A percentile compares a stretch with the other conserved stretches of the same genome.
Evolutionary conservation across 768 basidiomycete species (phyloP).

Genomic region (Boletus sp.): DNA sequence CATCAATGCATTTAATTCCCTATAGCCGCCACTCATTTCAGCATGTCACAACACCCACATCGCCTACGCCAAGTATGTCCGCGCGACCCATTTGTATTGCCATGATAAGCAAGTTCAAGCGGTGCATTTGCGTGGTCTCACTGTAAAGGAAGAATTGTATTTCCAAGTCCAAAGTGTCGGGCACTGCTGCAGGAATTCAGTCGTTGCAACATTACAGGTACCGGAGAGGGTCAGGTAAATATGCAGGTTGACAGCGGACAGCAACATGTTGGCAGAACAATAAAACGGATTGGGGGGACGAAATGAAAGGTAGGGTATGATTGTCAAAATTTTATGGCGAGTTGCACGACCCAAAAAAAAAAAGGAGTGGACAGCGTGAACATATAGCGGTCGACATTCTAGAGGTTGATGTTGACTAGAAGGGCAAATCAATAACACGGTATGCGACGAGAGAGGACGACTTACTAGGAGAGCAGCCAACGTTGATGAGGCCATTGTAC

Average conservation of each 20-base stretch:
- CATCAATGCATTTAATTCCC: no score
- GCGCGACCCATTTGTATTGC: background rate
- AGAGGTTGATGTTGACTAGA: slow-evolving; percentile 17
- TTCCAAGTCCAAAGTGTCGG: background rate
- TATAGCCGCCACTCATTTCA: background rate
- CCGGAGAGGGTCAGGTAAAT: background rate
- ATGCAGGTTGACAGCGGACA: background rate
- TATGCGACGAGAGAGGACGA: background rate
- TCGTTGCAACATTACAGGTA: background rate
- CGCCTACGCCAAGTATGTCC: background rate
- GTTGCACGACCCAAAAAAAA: background rate
- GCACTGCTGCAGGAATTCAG: background rate
- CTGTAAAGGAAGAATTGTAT: background rate
- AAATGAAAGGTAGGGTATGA: slow-evolving; percentile 12
- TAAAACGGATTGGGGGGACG: background rate
- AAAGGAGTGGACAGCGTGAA: slow-evolving; percentile 18
- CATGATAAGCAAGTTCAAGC: background rate
- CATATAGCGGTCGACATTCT: background rate
- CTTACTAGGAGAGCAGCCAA: slow-evolving; percentile 40
- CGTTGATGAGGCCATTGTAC: slow-evolving; percentile 35
- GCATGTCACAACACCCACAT: no score
- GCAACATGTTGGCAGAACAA: background rate
- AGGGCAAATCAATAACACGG: background rate
- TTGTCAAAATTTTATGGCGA: slow-evolving; percentile 3
- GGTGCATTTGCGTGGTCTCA: no score